These are phyloP conservation scores for Adansonia gregorii DNA, from an alignment of 441 rosid species.

Conservation along the genomic window DNA sequence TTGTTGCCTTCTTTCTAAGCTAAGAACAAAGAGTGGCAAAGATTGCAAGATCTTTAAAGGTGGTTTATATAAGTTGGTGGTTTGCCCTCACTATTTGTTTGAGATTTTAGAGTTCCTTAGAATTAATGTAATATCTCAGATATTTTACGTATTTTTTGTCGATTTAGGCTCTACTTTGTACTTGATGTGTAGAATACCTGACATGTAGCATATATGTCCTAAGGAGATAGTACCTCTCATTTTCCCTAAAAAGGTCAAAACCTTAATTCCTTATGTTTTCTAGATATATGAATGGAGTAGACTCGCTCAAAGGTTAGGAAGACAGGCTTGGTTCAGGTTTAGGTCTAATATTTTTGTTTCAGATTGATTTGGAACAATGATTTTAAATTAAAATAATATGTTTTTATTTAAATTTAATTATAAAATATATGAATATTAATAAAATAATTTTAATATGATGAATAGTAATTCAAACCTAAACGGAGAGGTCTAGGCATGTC, in stretches of 20 bases:
- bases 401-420: no score
- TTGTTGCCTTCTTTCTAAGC: slow-evolving; percentile 61
- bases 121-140: slow-evolving; percentile 60
- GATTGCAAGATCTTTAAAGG: slow-evolving; percentile 67
- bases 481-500: no score
- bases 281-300: background rate
- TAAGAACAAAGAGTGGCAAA: slow-evolving; percentile 46
- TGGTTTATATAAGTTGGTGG: slow-evolving; percentile 55
- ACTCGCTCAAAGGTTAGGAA: no score
- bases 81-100: slow-evolving; percentile 78
- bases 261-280: background rate
- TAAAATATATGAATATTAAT: no score
- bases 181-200: slow-evolving; percentile 67
- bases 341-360: no score
- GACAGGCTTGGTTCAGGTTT: no score
- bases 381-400: no score
- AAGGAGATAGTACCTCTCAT: slow-evolving; percentile 67
- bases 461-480: no score
- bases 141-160: slow-evolving; percentile 41
- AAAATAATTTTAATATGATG: no score
- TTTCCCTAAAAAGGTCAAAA: slow-evolving; percentile 39
- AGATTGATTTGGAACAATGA: no score
- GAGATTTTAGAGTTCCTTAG: slow-evolving; percentile 65
- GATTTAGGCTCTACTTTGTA: slow-evolving; percentile 46
- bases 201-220: slow-evolving; percentile 63